A percentile compares a stretch with the other conserved stretches of the same genome.
Conservation (phyloP, 495 filamentous ascomycete genomes). For the Aspergillus ellipticus region DNA sequence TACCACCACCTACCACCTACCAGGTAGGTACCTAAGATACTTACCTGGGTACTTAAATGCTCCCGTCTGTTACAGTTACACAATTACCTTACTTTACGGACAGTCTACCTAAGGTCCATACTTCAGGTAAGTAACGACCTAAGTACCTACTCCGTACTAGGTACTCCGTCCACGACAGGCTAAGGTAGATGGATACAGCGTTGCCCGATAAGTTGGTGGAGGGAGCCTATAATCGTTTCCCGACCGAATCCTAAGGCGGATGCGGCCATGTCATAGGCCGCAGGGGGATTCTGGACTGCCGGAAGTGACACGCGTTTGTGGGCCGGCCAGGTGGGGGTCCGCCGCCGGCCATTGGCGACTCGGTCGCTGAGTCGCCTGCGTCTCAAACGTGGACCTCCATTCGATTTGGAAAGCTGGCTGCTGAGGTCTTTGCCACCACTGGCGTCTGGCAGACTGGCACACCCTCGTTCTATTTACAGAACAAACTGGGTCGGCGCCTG, state of each 20-base stretch:
- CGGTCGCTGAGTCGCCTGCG: not conserved
- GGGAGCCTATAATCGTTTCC: not conserved
- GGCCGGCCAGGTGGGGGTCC: conserved; percentile 13
- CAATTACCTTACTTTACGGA: too few species aligned
- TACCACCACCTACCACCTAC: too few species aligned
- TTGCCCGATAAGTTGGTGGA: not conserved
- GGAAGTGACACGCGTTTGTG: conserved; percentile 27
- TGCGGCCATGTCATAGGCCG: not conserved
- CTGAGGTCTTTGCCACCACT: conserved; percentile 5
- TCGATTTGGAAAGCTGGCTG: not conserved
- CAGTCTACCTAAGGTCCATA: too few species aligned
- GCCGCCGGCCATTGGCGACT: conserved; percentile 4
- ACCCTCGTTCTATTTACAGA: conserved; percentile 12
- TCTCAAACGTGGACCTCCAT: conserved; percentile 4
- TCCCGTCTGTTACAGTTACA: too few species aligned
- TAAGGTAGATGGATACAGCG: too few species aligned
- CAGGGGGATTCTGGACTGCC: not conserved
- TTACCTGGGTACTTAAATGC: too few species aligned
- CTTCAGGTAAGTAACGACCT: too few species aligned
- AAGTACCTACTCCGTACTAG: not conserved
- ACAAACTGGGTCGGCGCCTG: not conserved
- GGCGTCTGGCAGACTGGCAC: too few species aligned
- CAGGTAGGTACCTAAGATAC: too few species aligned
- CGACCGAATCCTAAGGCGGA: not conserved
- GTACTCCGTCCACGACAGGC: too few species aligned